phyloP scores from a whole-genome alignment of 257 asterid species.

The Solanum lignicaule region DNA sequence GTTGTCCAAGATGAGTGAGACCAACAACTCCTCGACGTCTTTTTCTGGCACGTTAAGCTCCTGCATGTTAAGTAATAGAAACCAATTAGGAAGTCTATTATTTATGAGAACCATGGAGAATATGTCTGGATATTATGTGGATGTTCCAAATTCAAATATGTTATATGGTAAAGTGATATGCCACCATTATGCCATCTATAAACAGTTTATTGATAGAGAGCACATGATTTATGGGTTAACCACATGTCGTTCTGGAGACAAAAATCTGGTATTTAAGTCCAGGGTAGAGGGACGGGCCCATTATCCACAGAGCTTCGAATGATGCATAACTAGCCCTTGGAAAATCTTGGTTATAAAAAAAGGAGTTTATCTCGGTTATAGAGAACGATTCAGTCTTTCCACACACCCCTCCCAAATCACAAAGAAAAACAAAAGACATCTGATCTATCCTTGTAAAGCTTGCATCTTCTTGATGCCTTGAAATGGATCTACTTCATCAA shows the following conservation, averaged over 20 bases:
- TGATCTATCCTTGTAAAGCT: too few relatives aligned
- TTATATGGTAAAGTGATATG: neutral
- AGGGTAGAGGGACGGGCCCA: neutral
- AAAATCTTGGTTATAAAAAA: neutral
- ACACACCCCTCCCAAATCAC: neutral
- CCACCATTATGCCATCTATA: neutral
- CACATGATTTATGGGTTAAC: neutral
- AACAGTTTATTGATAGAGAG: neutral
- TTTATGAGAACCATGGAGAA: neutral
- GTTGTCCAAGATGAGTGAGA: conserved; percentile 85
- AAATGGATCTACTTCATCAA: too few relatives aligned
- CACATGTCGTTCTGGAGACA: neutral
- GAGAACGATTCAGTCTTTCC: neutral
- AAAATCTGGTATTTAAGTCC: neutral
- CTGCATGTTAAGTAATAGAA: conserved; percentile 21
- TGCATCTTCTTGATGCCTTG: too few relatives aligned
- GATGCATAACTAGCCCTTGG: neutral
- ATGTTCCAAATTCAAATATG: neutral
- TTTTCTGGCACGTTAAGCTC: conserved; percentile 97
- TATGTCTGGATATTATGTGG: neutral
- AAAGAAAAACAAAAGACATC: neutral
- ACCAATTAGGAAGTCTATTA: neutral
- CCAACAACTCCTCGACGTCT: conserved; percentile 88
- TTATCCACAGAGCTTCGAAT: neutral
- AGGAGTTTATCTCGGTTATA: neutral